Percentiles rank a stretch among this genome's conserved stretches.
Evolutionary conservation across 2,329 filamentous ascomycete genomes (phyloP).

Genomic region (Trichoderma simmonsii): DNA sequence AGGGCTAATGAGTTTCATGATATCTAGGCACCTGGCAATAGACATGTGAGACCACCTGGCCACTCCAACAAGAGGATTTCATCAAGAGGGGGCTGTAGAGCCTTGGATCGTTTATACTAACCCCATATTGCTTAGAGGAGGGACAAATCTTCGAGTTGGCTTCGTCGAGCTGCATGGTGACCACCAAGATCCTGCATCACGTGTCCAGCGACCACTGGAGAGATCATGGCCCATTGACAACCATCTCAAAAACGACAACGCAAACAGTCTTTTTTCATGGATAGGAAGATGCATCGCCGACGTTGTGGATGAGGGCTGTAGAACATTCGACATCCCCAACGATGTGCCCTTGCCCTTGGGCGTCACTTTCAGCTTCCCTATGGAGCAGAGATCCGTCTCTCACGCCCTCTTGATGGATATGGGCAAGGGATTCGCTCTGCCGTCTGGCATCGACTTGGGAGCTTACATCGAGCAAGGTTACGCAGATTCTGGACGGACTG

Average conservation of each 20-base stretch:
- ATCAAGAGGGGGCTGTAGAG: background rate
- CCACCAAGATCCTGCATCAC: conserved; percentile 31
- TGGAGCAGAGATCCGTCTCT: conserved; percentile 60
- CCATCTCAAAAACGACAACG: conserved; percentile 69
- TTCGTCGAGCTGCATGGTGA: conserved; percentile 59
- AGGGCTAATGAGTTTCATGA: conserved; percentile 17
- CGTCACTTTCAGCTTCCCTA: conserved; percentile 69
- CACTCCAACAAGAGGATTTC: background rate
- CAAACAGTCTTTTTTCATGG: conserved; percentile 75
- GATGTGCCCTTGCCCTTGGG: conserved; percentile 57
- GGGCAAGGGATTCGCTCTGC: conserved; percentile 68
- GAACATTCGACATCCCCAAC: conserved; percentile 40
- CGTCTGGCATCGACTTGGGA: conserved; percentile 58
- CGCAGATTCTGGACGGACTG: conserved; percentile 41
- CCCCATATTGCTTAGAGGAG: conserved; percentile 48
- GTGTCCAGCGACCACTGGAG: conserved; percentile 60
- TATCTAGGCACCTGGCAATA: conserved; percentile 55
- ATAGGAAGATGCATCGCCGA: conserved; percentile 74
- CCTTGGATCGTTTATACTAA: background rate
- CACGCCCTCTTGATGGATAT: conserved; percentile 64
- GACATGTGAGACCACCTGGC: conserved; percentile 56
- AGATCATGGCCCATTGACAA: conserved; percentile 72
- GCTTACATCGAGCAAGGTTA: conserved; percentile 59
- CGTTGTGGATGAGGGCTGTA: conserved; percentile 60
- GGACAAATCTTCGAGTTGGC: conserved; percentile 65